Conservation (phyloP, 2,329 filamentous ascomycete species). For the Beauveria rudraprayagi region DNA sequence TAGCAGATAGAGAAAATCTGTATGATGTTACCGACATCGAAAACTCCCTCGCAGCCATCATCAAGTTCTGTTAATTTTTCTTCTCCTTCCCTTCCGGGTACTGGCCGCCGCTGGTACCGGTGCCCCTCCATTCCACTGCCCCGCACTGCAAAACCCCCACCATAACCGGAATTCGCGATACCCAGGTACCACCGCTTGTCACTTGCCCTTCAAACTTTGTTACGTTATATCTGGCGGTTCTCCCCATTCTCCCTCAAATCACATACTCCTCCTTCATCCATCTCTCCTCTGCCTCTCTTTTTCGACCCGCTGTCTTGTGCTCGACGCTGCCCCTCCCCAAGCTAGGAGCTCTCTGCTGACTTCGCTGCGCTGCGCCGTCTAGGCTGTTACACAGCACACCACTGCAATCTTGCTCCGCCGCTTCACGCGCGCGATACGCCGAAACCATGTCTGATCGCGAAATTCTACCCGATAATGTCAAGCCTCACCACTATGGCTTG, state of each 20-base stretch:
- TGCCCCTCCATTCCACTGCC: slow-evolving; percentile 4
- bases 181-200: not conserved
- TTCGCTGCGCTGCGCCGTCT: not conserved
- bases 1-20: too few species aligned
- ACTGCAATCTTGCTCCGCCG: slow-evolving; percentile 3
- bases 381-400: not conserved
- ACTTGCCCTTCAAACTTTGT: not conserved
- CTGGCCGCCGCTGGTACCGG: not conserved
- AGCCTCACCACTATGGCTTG: slow-evolving; percentile 78
- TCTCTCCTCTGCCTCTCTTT: not conserved
- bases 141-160: slow-evolving; percentile 2
- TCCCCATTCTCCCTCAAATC: not conserved
- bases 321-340: not conserved
- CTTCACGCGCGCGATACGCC: slow-evolving; percentile 8
- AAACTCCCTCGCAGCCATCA: too few species aligned
- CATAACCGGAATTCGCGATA: not conserved
- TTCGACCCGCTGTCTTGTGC: not conserved
- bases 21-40: too few species aligned
- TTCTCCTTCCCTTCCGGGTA: too few species aligned
- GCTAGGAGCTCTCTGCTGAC: slow-evolving; percentile 8
- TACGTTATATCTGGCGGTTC: slow-evolving; percentile 6
- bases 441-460: slow-evolving; percentile 50
- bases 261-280: not conserved
- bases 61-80: too few species aligned
- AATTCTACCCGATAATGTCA: slow-evolving; percentile 56